A percentile compares a stretch with the other conserved stretches of the same genome.
Conservation (phyloP, 257 asterid species). For the Fraxinus americana region DNA sequence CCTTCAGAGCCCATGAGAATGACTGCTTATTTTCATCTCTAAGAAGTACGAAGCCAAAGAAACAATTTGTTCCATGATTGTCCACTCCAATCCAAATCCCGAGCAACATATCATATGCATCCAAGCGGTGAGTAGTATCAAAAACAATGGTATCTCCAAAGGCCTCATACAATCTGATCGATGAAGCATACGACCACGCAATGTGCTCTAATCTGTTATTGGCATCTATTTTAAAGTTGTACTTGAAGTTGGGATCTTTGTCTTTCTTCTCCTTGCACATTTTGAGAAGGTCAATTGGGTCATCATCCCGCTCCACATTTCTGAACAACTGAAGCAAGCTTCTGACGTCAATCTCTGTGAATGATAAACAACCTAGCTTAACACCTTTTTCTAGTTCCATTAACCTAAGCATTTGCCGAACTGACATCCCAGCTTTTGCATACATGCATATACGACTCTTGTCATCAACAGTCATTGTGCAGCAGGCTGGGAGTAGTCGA, state of each 20-base stretch:
- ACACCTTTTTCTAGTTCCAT: constrained; percentile 65
- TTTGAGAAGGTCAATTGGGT: constrained; percentile 54
- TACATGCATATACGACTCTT: constrained; percentile 59
- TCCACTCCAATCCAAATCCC: constrained; percentile 72
- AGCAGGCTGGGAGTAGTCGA: constrained; percentile 43
- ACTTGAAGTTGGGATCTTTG: constrained; percentile 51
- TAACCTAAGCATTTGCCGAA: constrained; percentile 60
- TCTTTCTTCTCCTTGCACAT: constrained; percentile 63
- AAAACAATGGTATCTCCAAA: constrained; percentile 59
- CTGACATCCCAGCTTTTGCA: constrained; percentile 67
- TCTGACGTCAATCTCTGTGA: constrained; percentile 60
- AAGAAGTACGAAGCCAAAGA: constrained; percentile 63
- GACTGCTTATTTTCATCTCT: constrained; percentile 64
- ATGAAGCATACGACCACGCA: constrained; percentile 62
- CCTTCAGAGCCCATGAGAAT: constrained; percentile 70
- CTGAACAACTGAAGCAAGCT: constrained; percentile 54
- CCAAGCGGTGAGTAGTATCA: constrained; percentile 61
- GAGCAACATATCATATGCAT: constrained; percentile 59
- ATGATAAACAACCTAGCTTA: constrained; percentile 58
- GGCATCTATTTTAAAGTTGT: constrained; percentile 44
- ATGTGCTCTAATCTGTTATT: constrained; percentile 54
- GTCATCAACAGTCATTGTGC: constrained; percentile 55
- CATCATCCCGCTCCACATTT: constrained; percentile 51
- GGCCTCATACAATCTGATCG: constrained; percentile 46
- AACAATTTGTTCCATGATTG: constrained; percentile 58